Conservation (phyloP, 164 flowering plant species). For the Akebia trifoliata region DNA sequence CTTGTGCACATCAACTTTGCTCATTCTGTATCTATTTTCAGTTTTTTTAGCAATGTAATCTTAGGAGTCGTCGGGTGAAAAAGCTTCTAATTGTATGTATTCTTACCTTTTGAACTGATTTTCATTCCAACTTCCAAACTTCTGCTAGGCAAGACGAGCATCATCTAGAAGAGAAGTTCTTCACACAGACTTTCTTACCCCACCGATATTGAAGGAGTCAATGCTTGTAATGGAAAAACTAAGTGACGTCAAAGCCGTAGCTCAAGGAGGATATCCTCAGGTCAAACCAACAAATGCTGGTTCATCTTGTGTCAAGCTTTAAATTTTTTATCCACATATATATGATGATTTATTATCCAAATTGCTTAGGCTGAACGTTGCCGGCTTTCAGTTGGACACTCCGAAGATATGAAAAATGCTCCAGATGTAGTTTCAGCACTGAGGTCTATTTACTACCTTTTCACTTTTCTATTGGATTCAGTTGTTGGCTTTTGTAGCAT, state of each 20-base stretch:
- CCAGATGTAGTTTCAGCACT: slow-evolving; percentile 78
- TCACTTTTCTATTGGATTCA: not conserved
- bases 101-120: slow-evolving; percentile 4
- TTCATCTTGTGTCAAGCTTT: not conserved
- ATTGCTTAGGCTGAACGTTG: slow-evolving; percentile 82
- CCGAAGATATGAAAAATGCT: slow-evolving; percentile 47
- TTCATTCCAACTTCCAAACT: not conserved
- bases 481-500: not conserved
- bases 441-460: slow-evolving; percentile 33
- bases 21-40: too few relatives aligned
- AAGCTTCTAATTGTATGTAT: not conserved
- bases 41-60: too few relatives aligned
- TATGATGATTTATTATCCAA: not conserved
- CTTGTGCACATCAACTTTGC: not conserved
- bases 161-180: slow-evolving; percentile 60
- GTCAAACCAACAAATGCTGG: slow-evolving; percentile 25
- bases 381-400: slow-evolving; percentile 79
- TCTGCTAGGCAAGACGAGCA: slow-evolving; percentile 61
- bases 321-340: not conserved
- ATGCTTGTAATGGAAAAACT: slow-evolving; percentile 58
- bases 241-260: slow-evolving; percentile 59
- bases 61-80: too few relatives aligned
- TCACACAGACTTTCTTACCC: slow-evolving; percentile 85
- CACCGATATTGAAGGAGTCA: slow-evolving; percentile 68
- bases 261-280: slow-evolving; percentile 91